Evolutionary conservation across 768 basidiomycete genomes (phyloP).

Genomic region (Nidula microcarpa): DNA sequence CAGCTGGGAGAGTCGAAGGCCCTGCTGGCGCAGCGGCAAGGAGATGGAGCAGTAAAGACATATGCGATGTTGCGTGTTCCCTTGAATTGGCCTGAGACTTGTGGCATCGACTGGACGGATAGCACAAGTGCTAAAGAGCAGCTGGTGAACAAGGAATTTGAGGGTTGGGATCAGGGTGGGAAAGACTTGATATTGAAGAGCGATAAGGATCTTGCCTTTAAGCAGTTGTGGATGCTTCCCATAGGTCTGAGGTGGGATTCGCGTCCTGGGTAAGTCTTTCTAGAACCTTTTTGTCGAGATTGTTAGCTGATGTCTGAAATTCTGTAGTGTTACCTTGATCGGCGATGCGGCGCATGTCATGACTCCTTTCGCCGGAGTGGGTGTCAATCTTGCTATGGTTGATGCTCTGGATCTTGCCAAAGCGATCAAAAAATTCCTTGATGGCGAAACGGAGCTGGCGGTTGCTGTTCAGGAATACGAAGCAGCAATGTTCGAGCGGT

Average conservation of each 20-base stretch:
- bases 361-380: slow-evolving; percentile 19
- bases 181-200: not conserved
- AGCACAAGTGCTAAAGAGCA: not conserved
- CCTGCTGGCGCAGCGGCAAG: slow-evolving; percentile 26
- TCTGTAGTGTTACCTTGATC: slow-evolving; percentile 10
- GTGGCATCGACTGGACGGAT: slow-evolving; percentile 7
- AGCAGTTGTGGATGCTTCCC: slow-evolving; percentile 7
- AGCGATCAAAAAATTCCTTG: not conserved
- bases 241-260: slow-evolving; percentile 3
- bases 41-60: slow-evolving; percentile 4
- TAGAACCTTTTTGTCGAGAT: too few species aligned
- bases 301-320: too few species aligned
- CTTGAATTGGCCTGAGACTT: slow-evolving; percentile 6
- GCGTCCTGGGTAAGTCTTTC: not conserved
- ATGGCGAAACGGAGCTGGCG: too few species aligned
- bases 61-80: slow-evolving; percentile 3
- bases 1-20: slow-evolving; percentile 16
- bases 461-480: too few species aligned
- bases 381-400: not conserved
- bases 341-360: slow-evolving; percentile 22
- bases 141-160: not conserved
- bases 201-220: slow-evolving; percentile 4
- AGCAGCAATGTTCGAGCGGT: too few species aligned
- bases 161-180: not conserved
- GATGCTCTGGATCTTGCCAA: slow-evolving; percentile 14